Base-by-base conservation (phyloP, 164 flowering plant species). In the Magnolia changhungtana region DNA sequence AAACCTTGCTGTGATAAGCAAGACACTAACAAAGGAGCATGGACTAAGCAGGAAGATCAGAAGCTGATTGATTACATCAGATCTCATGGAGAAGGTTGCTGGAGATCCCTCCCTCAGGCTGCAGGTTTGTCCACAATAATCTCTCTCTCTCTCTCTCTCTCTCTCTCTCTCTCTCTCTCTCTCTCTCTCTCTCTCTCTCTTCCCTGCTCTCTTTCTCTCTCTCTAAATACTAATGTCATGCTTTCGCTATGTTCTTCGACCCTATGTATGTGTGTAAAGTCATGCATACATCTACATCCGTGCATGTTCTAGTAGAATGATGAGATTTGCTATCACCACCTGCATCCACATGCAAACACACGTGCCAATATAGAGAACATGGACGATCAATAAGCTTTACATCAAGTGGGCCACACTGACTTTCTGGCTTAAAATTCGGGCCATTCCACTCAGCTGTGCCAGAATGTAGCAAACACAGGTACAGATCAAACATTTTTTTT, bases 21-120 rank as follows among this genome's bases (percentile, higher is more conserved):
- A 73, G 86, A 82, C 74, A 86, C 79, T 2, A 87, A 86, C 79
- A 88, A 86, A 78, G 92, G 92, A 74, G 91, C 91, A 9, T 89
- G 92, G 92, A 84, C 92, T 11, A 88, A 86, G 84, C 89, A 89
- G 83, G 92, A 89, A 79, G 92, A 89, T 75, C 87, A 85, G 81
- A 88, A 82, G 78, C 92, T 89, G 75, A 82, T 83, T 6, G 86
- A 86, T 68, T 89, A 87, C 81, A 88, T 89, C 63, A 78, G 66
- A 14, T 78, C 76, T 59, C 83, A 87, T 55, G 92, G 92, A 49
- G 90, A 89, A 80, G 91, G 90, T 63, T 83, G 90, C 83, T 89
- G 92, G 92, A 82, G 89, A 13, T 82, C 92, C 13, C 86, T 89
- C 65, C 92, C 94, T 76, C 81, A 80, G 65, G 90, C 90, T 71